Conservation (phyloP, 345 rosid genomes). For the Turnera subulata region DNA sequence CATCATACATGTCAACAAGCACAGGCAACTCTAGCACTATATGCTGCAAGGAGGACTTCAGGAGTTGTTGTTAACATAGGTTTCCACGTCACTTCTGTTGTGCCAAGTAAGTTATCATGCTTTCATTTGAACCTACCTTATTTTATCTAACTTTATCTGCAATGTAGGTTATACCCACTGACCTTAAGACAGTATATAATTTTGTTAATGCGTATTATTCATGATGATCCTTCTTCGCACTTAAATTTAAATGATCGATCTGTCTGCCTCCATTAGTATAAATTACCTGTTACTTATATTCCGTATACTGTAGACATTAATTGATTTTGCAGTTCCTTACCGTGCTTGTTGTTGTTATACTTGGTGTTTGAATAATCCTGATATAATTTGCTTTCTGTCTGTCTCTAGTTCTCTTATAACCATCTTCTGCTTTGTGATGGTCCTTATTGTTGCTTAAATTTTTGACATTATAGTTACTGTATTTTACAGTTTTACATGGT, state of each 20-base stretch:
- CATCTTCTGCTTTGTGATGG: too few species aligned
- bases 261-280: too few species aligned
- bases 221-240: not conserved
- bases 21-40: constrained; percentile 86
- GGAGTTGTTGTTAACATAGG: constrained; percentile 92
- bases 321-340: too few species aligned
- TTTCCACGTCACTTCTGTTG: constrained; percentile 79
- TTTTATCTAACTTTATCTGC: not conserved
- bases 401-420: too few species aligned
- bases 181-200: not conserved
- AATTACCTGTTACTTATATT: too few species aligned
- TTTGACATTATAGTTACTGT: constrained; percentile 13
- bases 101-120: constrained; percentile 66
- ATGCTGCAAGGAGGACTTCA: constrained; percentile 65
- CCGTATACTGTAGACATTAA: too few species aligned
- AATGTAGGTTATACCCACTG: constrained; percentile 1
- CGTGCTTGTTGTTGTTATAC: too few species aligned
- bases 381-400: not conserved
- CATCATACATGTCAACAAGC: constrained; percentile 13
- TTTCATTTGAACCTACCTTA: not conserved
- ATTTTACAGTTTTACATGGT: constrained; percentile 70
- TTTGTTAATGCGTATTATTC: not conserved
- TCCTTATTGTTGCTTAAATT: constrained; percentile 10
- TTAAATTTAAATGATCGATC: too few species aligned
- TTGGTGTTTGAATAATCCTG: too few species aligned